Base-by-base conservation (phyloP, 208 protist species). In the Leishmania martiniquensis region DNA sequence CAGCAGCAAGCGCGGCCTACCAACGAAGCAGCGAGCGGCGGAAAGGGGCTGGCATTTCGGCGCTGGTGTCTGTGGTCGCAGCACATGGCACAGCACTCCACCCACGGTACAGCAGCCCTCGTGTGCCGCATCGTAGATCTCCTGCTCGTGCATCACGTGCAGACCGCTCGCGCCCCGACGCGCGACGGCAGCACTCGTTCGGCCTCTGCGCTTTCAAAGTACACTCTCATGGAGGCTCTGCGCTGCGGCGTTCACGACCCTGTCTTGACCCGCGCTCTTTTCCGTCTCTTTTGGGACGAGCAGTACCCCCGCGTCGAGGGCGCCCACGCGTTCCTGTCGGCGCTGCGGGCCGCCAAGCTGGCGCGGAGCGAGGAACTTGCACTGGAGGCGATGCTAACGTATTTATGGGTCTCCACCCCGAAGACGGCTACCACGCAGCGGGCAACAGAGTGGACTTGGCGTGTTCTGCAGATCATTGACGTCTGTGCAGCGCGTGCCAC, bases 301-400 rank as follows among this genome's bases (percentile, higher is more conserved):
- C 74, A 39, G 51, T 94, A 96, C 80, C 51, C 7, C 25, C 80
- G 83, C 5, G 78, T 91, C 10, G 87, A 94, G 62, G 92, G 92
- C 0, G 87, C 87, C 34, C 82, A 94, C 79, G 82, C 75, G 4
- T 94, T 94, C 72, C 85, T 96, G 39, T 93, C 92, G 22, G 82
- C 92, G 1, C 76, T 96, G 54, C 82, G 85, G 7, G 84, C 85
- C 5, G 92, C 88, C 22, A 83, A 84, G n/a, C 44, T 82, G 13
- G 52, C 63, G 4, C 59, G 70, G 32, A 72, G 72, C 44, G 89
- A 90, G 37, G 72, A 66, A 20, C 34, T 92, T 1, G 88, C 84
- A 5, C 65, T 93, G 49, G 81, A 78, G 4, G 89, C 84, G 3
- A 87, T 93, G 80, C 49, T 81, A 25, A 88, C 90, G 62, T 93